These are phyloP conservation scores for Pontederia paniculata DNA, from an alignment of 176 grass and related monocot species.

Conservation along the genomic window DNA sequence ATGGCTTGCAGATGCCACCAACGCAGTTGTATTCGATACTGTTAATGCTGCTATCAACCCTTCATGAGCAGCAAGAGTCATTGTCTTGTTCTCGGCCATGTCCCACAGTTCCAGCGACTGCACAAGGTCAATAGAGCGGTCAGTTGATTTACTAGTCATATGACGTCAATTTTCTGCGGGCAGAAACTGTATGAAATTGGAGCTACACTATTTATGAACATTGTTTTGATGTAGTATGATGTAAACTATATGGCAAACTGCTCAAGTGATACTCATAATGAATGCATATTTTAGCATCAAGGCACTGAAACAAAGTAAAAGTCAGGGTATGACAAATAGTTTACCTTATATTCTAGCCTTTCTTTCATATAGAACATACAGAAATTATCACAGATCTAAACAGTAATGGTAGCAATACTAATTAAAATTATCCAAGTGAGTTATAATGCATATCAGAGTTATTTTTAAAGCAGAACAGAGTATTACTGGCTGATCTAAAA, in stretches of 20 bases:
- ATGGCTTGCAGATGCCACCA: slow-evolving; percentile 17
- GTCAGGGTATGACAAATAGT: no score
- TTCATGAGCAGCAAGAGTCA: slow-evolving; percentile 12
- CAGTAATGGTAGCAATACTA: no score
- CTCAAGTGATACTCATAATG: no score
- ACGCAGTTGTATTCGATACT: slow-evolving; percentile 10
- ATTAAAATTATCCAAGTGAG: no score
- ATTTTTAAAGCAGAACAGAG: neutral
- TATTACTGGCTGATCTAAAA: no score
- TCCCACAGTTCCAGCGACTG: slow-evolving; percentile 20
- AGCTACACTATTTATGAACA: neutral
- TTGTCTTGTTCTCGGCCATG: slow-evolving; percentile 18
- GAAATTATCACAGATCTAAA: neutral
- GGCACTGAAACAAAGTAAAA: no score
- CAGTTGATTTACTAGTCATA: neutral
- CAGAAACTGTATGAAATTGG: neutral
- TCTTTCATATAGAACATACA: no score
- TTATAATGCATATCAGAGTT: neutral
- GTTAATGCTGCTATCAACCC: slow-evolving; percentile 12
- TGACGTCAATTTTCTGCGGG: neutral
- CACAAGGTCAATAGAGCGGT: neutral
- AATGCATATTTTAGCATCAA: no score
- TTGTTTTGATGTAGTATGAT: no score
- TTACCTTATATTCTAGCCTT: no score
- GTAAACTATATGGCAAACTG: no score